phyloP scores from a whole-genome alignment of 2,329 filamentous ascomycete species.

The Venturia aucupariae region DNA sequence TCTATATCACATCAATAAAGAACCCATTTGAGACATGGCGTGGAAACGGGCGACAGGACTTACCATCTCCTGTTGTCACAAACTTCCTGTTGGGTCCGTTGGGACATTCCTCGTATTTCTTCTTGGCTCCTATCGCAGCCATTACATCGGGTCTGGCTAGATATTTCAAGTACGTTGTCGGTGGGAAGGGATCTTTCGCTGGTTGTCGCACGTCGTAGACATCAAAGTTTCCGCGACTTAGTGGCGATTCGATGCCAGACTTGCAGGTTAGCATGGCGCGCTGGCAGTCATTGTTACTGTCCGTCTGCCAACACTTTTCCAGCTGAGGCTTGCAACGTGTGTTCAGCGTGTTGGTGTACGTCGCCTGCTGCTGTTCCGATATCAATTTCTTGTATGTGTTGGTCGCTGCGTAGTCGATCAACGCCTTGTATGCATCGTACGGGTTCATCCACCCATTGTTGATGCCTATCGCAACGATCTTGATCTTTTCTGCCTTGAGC shows the following conservation, averaged over 20 bases:
- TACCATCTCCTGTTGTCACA: conserved; percentile 10
- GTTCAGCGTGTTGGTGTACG: conserved; percentile 28
- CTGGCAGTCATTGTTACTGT: conserved; percentile 25
- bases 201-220: conserved; percentile 40
- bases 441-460: conserved; percentile 50
- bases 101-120: conserved; percentile 34
- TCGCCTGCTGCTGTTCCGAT: conserved; percentile 23
- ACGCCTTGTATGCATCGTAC: conserved; percentile 32
- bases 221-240: conserved; percentile 30
- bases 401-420: conserved; percentile 25
- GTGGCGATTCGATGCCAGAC: conserved; percentile 28
- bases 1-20: conserved; percentile 34
- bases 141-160: conserved; percentile 29
- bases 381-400: conserved; percentile 36
- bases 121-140: conserved; percentile 38
- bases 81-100: conserved; percentile 15
- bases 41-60: background rate
- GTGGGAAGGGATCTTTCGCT: conserved; percentile 30
- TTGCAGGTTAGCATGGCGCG: conserved; percentile 29
- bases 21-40: conserved; percentile 28
- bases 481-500: conserved; percentile 28
- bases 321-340: conserved; percentile 31
- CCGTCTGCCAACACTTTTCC: conserved; percentile 28
- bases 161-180: conserved; percentile 35
- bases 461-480: conserved; percentile 46